phyloP scores from a whole-genome alignment of 2,329 filamentous ascomycete genomes.

The Dryadomyces quercivorus region DNA sequence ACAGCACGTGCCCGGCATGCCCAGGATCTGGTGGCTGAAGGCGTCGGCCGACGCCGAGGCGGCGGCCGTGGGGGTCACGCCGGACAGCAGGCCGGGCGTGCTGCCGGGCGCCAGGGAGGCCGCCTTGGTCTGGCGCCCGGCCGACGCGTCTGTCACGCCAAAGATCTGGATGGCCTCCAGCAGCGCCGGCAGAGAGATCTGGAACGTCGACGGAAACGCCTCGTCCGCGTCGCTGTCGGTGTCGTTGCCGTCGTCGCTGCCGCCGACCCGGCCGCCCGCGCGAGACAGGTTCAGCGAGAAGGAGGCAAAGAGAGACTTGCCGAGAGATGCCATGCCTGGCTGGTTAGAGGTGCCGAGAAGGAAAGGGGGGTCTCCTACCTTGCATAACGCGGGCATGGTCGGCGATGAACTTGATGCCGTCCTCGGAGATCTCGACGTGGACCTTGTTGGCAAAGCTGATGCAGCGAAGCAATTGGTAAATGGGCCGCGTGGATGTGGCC shows the following conservation, averaged over 20 bases:
- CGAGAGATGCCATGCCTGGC: slow-evolving; percentile 66
- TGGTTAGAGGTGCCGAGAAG: not conserved
- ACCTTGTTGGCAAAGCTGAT: slow-evolving; percentile 48
- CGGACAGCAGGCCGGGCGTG: too few species aligned
- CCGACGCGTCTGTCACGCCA: slow-evolving; percentile 61
- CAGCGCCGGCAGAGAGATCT: slow-evolving; percentile 75
- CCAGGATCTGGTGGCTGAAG: slow-evolving; percentile 72
- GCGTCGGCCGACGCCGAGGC: slow-evolving; percentile 37
- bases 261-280: slow-evolving; percentile 16
- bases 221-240: slow-evolving; percentile 26
- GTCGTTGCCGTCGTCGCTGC: slow-evolving; percentile 27
- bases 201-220: slow-evolving; percentile 50
- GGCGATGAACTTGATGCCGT: slow-evolving; percentile 77
- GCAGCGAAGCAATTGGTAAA: slow-evolving; percentile 50
- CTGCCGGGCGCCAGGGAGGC: slow-evolving; percentile 36
- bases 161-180: slow-evolving; percentile 95
- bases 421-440: slow-evolving; percentile 62
- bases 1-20: slow-evolving; percentile 76
- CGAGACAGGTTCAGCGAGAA: slow-evolving; percentile 54
- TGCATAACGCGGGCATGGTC: slow-evolving; percentile 88
- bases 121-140: slow-evolving; percentile 29
- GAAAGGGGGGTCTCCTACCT: slow-evolving; percentile 35
- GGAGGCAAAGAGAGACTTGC: slow-evolving; percentile 77
- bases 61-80: too few species aligned
- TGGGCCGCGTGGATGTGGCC: slow-evolving; percentile 63